Evolutionary conservation across 31 red algal species (phyloP), one percentile per base, ranked within the genome.

Genomic region (Asparagopsis taxiformis): DNA sequence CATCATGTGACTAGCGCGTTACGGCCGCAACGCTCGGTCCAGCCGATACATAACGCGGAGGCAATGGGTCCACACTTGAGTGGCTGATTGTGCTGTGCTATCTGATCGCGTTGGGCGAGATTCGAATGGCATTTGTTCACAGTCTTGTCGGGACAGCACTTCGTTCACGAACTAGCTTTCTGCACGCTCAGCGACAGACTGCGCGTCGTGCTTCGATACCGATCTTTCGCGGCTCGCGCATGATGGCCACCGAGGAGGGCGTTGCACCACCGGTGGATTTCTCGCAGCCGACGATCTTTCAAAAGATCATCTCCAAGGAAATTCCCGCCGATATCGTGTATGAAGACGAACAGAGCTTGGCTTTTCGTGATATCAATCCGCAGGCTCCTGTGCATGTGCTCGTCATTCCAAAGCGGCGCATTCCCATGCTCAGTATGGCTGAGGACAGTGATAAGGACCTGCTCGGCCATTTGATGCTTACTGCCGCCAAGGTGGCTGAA

Each of bases 321-420:
- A 92, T 91, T 33, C 93, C 93, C 4, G 87, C 93, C 0, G 67
- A 97, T 16, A 92, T 92, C 28, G 85, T 97, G 8, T 91, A 92
- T 59, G 88, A 97, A 48, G 93, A 97, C 58, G 93, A 97, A n/a
- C 64, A 70, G 6, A 69, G 38, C 26, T 28, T 92, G 10, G 93
- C 93, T 7, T 97, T 97, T 54, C 70, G 72, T 23, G 93, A 97
- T 44, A 71, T 97, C 62, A 87, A 92, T 39, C 93, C 93, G 13
- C 73, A 92, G 67, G 82, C 82, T 11, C 93, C 93, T n/a, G 79
- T 89, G 13, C 93, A 97, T 63, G 51, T 92, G 22, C 46, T 97
- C 6, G 73, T 97, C 0, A 97, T 97, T 61, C 93, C 93, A 1
- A 97, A 97, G 31, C 61, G 78, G 22, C 52, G 70, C 3, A 87